Base-by-base conservation (phyloP, 345 rosid genomes). In the Aquilaria sinensis region DNA sequence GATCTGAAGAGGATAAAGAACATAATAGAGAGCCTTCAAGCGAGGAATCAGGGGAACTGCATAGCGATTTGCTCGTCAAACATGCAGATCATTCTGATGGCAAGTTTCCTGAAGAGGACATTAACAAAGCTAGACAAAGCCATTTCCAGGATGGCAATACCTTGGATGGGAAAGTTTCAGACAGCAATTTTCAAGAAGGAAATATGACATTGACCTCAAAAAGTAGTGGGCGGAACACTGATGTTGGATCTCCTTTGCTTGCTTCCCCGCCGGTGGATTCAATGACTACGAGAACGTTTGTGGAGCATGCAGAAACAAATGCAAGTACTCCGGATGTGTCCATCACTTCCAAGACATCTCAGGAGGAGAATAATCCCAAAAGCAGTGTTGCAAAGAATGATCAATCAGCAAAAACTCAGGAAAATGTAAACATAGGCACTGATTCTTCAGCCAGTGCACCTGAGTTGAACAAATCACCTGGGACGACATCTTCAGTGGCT, bases 401-500 rank as follows among this genome's bases (percentile, higher is more conserved):
- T 58, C 75, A 74, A 30, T 53, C 76, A 34, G 76, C 66, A 74
- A 61, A 67, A 62, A 34, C 64, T 45, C 58, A 47, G 64, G 69
- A 70, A 5, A 62, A 75, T 63, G 50, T 65, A 10, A 61, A 64
- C 50, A 47, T 34, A 34, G 47, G 62, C 11, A 60, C 41, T 15
- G 67, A 69, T 61, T 56, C 79, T 64, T 64, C 70, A 30, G 54
- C 58, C 31, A 58, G 55, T 49, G 31, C 71, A 31, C 73, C 73
- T n/a, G 55, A 73, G 61, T 67, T 60, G 73, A 73, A 78, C 60
- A 66, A 62, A 57, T 46, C 50, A 51, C 75, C 86, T 49, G 63
- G 70, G 50, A 69, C 34, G 48, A 76, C 77, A 50, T 57, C 85
- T 56, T 73, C 73, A 31, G 86, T 83, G 30, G 55, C 83, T 68